Percentiles rank a stretch among this genome's conserved stretches.
Evolutionary conservation across 352 stramenopile species (phyloP).

Genomic region (Phytophthora boehmeriae): DNA sequence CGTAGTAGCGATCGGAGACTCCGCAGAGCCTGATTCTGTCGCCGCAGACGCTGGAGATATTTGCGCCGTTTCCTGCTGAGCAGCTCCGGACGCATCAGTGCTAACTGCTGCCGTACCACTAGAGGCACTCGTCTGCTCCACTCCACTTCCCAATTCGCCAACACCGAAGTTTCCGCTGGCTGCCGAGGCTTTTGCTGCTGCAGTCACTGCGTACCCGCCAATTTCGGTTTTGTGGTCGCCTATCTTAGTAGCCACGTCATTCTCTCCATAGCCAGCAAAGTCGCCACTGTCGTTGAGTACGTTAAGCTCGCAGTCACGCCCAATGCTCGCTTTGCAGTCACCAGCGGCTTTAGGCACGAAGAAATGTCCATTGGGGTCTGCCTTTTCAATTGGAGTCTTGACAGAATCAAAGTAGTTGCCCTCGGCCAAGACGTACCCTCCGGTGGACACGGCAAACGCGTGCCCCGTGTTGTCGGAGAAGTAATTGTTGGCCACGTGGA

Average conservation of each 20-base stretch:
- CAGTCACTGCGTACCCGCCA: conserved; percentile 1
- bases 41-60: too few relatives aligned
- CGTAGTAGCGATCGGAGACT: too few relatives aligned
- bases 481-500: conserved; percentile 37
- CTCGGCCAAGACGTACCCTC: conserved; percentile 27
- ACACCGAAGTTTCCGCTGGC: conserved; percentile 23
- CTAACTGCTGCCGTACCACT: not conserved
- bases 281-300: conserved; percentile 15
- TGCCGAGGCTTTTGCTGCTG: conserved; percentile 4
- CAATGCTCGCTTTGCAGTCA: conserved; percentile 20
- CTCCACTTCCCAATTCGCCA: conserved; percentile 1
- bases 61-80: too few relatives aligned
- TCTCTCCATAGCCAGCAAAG: conserved; percentile 7
- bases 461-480: conserved; percentile 24
- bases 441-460: conserved; percentile 20
- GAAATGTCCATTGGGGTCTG: conserved; percentile 20
- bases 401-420: conserved; percentile 32
- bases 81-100: not conserved
- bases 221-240: conserved; percentile 13
- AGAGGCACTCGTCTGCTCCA: not conserved
- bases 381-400: conserved; percentile 12
- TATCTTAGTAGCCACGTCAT: conserved; percentile 3
- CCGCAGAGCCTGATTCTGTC: too few relatives aligned
- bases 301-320: conserved; percentile 29
- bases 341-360: conserved; percentile 16